Evolutionary conservation across 1,284 basidiomycete species (phyloP), one percentile per base, ranked within the genome.

Genomic region (Ustilago cynodontis): DNA sequence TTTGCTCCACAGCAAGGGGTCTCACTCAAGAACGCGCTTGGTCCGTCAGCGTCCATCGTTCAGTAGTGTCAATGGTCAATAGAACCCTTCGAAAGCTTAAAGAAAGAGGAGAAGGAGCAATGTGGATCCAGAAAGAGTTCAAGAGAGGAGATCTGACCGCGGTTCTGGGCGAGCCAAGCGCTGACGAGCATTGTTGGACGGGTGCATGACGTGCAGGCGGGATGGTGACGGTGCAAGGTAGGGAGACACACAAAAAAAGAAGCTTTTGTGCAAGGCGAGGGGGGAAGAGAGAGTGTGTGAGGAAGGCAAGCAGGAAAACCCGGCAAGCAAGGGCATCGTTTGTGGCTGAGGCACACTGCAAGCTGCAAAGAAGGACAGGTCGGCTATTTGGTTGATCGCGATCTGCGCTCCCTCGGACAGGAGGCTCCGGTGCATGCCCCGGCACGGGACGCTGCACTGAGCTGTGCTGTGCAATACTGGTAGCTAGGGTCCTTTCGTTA

Each of bases 321-420:
- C 16, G 20, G 10, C 9, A 31, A 22, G 52, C 24, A 50, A 56
- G 61, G 57, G 49, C 50, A 16, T 57, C 53, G 6, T 50, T 47
- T 47, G 65, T 67, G 65, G 65, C 59, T 67, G 54, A 67, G 65
- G 65, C 47, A 67, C 65, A 52, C 1, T 43, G 41, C 41, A 22
- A 57, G 47, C 1, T 43, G 41, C 41, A 22, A 57, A 41, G 55
- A 22, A 4, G 26, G 16, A 52, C 28, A 51, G 31, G n/a, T 54
- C 51, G 51, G 63, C 14, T 59, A 59, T n/a, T 41, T 33, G 24
- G 26, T 26, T 35, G 49, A 22, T 52, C 54, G 35, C 47, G 65
- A 61, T 61, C 54, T 53, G 54, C 59, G 59, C 52, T 61, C 59
- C 41, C 58, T 67, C 45, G 65, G 54, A 43, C 59, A 67, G 65